A percentile compares a stretch with the other conserved stretches of the same genome.
These are phyloP conservation scores for Hypoxylon sp. DNA, from an alignment of 2,329 filamentous ascomycete genomes.

Conservation along the genomic window DNA sequence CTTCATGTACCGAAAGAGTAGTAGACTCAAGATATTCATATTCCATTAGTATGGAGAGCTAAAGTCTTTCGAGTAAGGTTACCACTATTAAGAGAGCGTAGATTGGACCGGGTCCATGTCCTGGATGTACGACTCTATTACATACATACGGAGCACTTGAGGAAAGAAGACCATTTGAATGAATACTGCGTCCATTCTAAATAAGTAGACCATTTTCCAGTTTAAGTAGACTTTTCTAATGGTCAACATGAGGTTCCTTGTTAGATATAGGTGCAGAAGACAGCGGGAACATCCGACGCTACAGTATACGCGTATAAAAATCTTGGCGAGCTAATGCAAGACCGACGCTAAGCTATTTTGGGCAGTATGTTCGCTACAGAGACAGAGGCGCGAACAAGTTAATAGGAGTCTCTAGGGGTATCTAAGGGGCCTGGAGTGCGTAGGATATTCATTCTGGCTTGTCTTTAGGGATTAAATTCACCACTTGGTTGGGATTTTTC, in stretches of 20 bases:
- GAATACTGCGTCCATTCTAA: no score
- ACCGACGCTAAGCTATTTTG: not conserved
- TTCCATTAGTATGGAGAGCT: no score
- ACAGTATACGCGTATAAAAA: not conserved
- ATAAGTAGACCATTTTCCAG: not conserved
- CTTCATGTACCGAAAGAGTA: no score
- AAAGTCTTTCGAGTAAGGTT: no score
- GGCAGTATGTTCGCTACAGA: not conserved
- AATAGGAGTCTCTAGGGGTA: not conserved
- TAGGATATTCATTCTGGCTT: not conserved
- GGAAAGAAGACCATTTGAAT: no score
- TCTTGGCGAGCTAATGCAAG: constrained; percentile 13
- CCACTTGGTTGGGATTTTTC: not conserved
- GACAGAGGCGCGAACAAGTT: not conserved
- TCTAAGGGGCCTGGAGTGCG: not conserved
- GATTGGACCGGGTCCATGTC: no score
- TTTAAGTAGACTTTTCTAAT: not conserved
- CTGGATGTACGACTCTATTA: no score
- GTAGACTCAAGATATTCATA: no score
- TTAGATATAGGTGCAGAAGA: not conserved
- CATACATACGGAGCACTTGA: no score
- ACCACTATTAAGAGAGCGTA: no score
- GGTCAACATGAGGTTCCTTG: not conserved
- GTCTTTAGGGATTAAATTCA: not conserved
- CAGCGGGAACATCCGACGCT: constrained; percentile 1